Base-by-base conservation (phyloP, 202 grass and related monocot genomes). In the Eragrostis tef region DNA sequence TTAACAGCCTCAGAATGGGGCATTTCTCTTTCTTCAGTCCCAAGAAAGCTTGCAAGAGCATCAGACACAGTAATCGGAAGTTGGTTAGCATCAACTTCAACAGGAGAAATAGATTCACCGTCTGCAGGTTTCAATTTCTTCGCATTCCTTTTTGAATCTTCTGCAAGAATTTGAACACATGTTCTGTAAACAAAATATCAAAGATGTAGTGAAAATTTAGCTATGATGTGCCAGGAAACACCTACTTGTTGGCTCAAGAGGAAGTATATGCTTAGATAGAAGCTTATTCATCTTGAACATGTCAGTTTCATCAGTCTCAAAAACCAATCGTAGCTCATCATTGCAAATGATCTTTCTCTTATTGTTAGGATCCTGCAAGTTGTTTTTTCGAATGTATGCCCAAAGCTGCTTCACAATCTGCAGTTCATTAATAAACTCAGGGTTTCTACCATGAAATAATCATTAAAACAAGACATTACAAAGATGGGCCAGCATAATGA, bases 231-330 rank as follows among this genome's bases (percentile, higher is more conserved):
- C 54, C 31, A 43, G 24, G 14, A 74, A 64, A 66, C 36, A 43
- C 56, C 83, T 94, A 97, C 94, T 90, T 83, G 83, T 61, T 85
- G 89, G 41, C 64, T 92, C 94, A 3, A 97, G 81, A 67, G 91
- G 62, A 65, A 56, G 87, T 86, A 97, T 97, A 86, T 97, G 94
- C 89, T 97, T 97, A 26, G 91, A 65, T 20, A 97, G 64, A 77
- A 97, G 87, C 70, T 97, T 97, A 73, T 97, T 97, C 94, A 97
- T 97, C 79, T 92, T 94, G 86, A 97, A 97, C 94, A 97, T 97
- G 64, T 97, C 94, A 57, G 94, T 97, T 66, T 70, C 88, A 73
- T 97, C 94, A 60, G 94, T 97, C 87, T 97, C 91, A 87, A 97
- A 97, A 82, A 94, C 91, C 67, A 92, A 41, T 44, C 91, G 89